Percentiles rank a stretch among this genome's conserved stretches.
Evolutionary conservation across 108 stramenopile genomes (phyloP).

Genomic region (Nitzschia sp.): DNA sequence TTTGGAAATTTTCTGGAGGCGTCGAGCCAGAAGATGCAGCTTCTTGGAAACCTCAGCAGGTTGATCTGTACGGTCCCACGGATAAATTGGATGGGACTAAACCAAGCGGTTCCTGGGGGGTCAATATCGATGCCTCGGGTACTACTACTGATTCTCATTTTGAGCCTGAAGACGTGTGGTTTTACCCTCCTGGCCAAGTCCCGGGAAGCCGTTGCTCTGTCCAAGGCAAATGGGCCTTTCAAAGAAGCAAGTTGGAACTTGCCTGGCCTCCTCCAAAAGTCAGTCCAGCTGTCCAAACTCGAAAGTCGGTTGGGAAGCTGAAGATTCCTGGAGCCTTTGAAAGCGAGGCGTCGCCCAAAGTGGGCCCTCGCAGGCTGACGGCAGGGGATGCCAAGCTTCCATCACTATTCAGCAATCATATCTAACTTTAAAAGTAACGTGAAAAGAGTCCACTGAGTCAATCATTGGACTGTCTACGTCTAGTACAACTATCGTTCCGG

Average conservation of each 20-base stretch:
- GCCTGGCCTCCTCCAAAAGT: conserved; percentile 3
- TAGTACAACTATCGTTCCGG: too few relatives aligned
- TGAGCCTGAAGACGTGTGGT: conserved; percentile 14
- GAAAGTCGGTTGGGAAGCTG: conserved; percentile 4
- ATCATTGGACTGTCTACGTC: too few relatives aligned
- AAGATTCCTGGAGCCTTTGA: conserved; percentile 23
- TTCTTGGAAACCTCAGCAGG: conserved; percentile 2
- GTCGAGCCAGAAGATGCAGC: neutral
- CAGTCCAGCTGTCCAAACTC: neutral
- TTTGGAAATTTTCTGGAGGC: conserved; percentile 6
- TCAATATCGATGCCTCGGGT: neutral
- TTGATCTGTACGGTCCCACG: neutral
- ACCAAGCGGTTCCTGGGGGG: conserved; percentile 16
- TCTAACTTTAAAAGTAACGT: too few relatives aligned
- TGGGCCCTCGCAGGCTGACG: neutral
- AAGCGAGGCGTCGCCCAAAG: neutral
- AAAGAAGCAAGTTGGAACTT: neutral
- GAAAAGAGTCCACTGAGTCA: too few relatives aligned
- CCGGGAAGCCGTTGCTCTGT: conserved; percentile 3
- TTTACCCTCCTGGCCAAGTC: conserved; percentile 16
- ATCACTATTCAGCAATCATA: conserved; percentile 6
- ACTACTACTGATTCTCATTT: neutral
- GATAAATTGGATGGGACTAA: neutral
- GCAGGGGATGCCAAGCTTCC: neutral
- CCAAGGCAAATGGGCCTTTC: conserved; percentile 15